Conservation (phyloP, 495 filamentous ascomycete species). For the Aspergillus sparsus region DNA sequence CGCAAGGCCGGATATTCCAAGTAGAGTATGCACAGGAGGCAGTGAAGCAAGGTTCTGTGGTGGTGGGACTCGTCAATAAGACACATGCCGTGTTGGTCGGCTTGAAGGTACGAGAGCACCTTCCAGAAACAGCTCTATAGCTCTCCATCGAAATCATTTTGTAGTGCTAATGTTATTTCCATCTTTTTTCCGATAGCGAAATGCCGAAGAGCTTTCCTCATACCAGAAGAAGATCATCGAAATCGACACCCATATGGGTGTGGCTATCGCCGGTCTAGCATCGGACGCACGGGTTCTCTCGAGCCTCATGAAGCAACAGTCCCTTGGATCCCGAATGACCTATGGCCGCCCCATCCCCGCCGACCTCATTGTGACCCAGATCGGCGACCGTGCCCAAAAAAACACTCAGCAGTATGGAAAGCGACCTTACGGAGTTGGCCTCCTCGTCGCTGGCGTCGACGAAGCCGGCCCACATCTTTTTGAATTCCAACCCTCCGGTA, state of each 20-base stretch:
- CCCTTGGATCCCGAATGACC: slow-evolving; percentile 88
- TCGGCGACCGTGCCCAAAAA: slow-evolving; percentile 93
- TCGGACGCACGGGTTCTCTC: slow-evolving; percentile 98
- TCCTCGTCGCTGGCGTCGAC: slow-evolving; percentile 92
- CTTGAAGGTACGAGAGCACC: slow-evolving; percentile 72
- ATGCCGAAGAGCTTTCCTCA: slow-evolving; percentile 98
- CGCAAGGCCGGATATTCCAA: slow-evolving; percentile 98
- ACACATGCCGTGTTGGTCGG: slow-evolving; percentile 95
- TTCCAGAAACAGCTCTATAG: slow-evolving; percentile 7
- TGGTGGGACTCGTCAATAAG: slow-evolving; percentile 95
- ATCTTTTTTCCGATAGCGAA: slow-evolving; percentile 60
- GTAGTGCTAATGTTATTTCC: neutral
- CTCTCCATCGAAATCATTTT: neutral
- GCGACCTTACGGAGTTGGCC: slow-evolving; percentile 92
- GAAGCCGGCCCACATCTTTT: slow-evolving; percentile 91
- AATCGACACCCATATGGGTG: slow-evolving; percentile 92
- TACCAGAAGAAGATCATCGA: slow-evolving; percentile 99
- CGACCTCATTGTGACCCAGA: slow-evolving; percentile 81
- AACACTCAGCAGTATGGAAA: slow-evolving; percentile 98
- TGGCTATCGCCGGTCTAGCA: slow-evolving; percentile 94
- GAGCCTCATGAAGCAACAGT: slow-evolving; percentile 99
- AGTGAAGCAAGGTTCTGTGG: slow-evolving; percentile 98
- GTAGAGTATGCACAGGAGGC: slow-evolving; percentile 99
- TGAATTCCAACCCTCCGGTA: slow-evolving; percentile 95
- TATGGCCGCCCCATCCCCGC: slow-evolving; percentile 92